These are phyloP conservation scores for Odonthalia washingtoniensis DNA, from an alignment of 31 red algal species.

Conservation along the genomic window DNA sequence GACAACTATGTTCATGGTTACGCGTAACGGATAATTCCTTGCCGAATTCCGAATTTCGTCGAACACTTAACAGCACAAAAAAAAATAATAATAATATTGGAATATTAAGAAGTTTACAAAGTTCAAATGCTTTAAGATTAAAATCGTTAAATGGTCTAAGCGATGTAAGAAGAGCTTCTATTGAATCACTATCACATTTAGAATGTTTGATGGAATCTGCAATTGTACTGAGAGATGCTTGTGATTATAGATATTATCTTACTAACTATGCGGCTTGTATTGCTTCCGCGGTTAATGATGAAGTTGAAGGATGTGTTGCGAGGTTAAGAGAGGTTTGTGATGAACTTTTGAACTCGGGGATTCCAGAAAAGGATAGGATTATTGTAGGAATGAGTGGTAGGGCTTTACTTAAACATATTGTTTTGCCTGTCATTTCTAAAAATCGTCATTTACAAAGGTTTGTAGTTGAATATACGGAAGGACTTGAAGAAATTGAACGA, in stretches of 20 bases:
- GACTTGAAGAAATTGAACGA: constrained; percentile 62
- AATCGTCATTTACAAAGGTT: constrained; percentile 83
- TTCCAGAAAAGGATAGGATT: constrained; percentile 45
- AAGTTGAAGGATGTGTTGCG: constrained; percentile 71
- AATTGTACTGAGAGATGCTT: constrained; percentile 55
- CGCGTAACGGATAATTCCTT: constrained; percentile 79
- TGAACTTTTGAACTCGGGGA: constrained; percentile 47
- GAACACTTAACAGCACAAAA: constrained; percentile 31
- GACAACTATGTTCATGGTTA: constrained; percentile 75
- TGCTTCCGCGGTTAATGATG: constrained; percentile 67
- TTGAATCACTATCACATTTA: constrained; percentile 82
- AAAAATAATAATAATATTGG: constrained; percentile 50
- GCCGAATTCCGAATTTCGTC: constrained; percentile 79
- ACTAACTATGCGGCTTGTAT: constrained; percentile 72
- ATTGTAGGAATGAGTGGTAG: constrained; percentile 71
- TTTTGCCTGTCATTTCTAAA: constrained; percentile 73
- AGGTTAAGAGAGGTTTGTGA: constrained; percentile 86
- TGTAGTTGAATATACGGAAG: constrained; percentile 79
- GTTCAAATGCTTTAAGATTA: constrained; percentile 25
- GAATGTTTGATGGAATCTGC: constrained; percentile 81
- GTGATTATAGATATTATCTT: constrained; percentile 81
- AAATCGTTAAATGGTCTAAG: constrained; percentile 63
- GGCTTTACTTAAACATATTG: constrained; percentile 59
- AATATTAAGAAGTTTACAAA: constrained; percentile 51
- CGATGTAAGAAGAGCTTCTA: constrained; percentile 73